Conservation (phyloP, 2,329 filamentous ascomycete genomes). For the Aspergillus puulaauensis region DNA sequence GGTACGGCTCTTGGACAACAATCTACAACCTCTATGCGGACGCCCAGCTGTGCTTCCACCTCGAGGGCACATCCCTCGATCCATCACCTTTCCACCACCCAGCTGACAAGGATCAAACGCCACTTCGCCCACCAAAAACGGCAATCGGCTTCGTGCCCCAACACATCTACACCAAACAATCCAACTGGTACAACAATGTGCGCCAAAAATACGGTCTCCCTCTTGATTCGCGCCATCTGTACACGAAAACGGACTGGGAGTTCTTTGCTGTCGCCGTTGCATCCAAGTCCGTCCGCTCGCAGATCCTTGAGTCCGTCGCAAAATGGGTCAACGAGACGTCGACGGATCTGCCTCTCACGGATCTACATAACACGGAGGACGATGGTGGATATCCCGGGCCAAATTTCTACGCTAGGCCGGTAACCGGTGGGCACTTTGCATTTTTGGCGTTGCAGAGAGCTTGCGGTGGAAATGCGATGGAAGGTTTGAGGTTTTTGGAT, state of each 20-base stretch:
- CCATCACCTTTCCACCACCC: slow-evolving; percentile 1
- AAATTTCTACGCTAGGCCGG: slow-evolving; percentile 77
- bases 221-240: slow-evolving; percentile 77
- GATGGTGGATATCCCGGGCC: slow-evolving; percentile 71
- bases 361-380: slow-evolving; percentile 79
- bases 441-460: slow-evolving; percentile 79
- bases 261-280: slow-evolving; percentile 83
- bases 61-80: slow-evolving; percentile 44
- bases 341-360: slow-evolving; percentile 75
- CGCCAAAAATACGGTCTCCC: slow-evolving; percentile 80
- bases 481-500: slow-evolving; percentile 54
- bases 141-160: slow-evolving; percentile 66
- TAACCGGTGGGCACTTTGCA: slow-evolving; percentile 83
- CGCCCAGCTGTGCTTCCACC: slow-evolving; percentile 76
- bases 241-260: slow-evolving; percentile 89
- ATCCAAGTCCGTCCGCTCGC: slow-evolving; percentile 63
- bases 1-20: slow-evolving; percentile 78
- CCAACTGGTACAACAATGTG: slow-evolving; percentile 75
- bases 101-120: slow-evolving; percentile 28
- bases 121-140: slow-evolving; percentile 23
- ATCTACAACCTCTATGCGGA: slow-evolving; percentile 85
- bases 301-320: slow-evolving; percentile 73
- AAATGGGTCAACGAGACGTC: slow-evolving; percentile 81
- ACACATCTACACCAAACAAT: slow-evolving; percentile 75
- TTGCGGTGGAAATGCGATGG: slow-evolving; percentile 67